phyloP scores from a whole-genome alignment of 1,139 yeast genomes.

The Magnusiomyces clavatus region DNA sequence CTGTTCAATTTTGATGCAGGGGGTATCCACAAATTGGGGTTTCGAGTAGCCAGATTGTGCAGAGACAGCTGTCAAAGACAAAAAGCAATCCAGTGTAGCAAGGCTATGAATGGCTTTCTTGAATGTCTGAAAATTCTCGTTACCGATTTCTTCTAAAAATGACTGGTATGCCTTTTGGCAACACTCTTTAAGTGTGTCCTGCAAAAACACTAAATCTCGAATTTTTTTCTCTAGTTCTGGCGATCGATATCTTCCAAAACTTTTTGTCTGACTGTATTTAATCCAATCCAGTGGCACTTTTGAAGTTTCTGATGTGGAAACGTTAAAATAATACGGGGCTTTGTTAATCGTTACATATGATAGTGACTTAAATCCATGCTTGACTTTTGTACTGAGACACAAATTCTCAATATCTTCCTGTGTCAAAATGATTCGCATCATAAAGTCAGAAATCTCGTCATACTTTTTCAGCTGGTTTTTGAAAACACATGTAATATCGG shows the following conservation, averaged over 20 bases:
- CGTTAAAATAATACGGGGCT: slow-evolving; percentile 50
- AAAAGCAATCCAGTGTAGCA: slow-evolving; percentile 63
- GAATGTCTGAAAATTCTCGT: slow-evolving; percentile 44
- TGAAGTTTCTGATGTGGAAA: slow-evolving; percentile 51
- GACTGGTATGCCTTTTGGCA: slow-evolving; percentile 49
- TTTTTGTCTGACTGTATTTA: slow-evolving; percentile 62
- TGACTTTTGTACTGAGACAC: too few relatives aligned
- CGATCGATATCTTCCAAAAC: slow-evolving; percentile 65
- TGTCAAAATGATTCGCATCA: not conserved
- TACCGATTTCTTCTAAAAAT: slow-evolving; percentile 42
- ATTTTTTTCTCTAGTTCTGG: slow-evolving; percentile 52
- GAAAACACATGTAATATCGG: slow-evolving; percentile 10
- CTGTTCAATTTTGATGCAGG: slow-evolving; percentile 44
- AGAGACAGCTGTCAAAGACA: slow-evolving; percentile 65
- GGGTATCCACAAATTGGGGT: slow-evolving; percentile 51
- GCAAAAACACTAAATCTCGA: slow-evolving; percentile 28
- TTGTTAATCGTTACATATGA: too few relatives aligned
- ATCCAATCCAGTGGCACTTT: slow-evolving; percentile 68
- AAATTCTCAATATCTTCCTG: slow-evolving; percentile 7
- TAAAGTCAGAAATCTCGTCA: too few relatives aligned
- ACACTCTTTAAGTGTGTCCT: slow-evolving; percentile 48
- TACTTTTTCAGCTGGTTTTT: slow-evolving; percentile 5
- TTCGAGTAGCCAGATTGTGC: slow-evolving; percentile 43
- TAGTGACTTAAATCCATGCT: too few relatives aligned
- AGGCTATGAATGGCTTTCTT: slow-evolving; percentile 44